Percentiles rank a stretch among this genome's conserved stretches.
These are phyloP conservation scores for Agaricus subrufescens DNA, from an alignment of 768 basidiomycete species.

Conservation along the genomic window DNA sequence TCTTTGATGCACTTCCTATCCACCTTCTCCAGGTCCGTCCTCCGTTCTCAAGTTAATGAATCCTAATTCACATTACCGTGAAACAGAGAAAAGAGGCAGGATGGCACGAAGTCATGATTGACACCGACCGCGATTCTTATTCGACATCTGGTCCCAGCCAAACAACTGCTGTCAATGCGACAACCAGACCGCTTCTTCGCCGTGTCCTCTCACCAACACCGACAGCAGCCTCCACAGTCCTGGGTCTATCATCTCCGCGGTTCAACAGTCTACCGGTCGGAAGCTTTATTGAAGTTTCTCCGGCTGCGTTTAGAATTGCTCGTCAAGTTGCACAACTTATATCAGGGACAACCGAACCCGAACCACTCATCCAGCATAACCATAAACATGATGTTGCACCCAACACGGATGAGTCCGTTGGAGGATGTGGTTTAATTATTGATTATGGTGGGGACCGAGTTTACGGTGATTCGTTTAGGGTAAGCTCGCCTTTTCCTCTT, in stretches of 20 bases:
- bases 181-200: slow-evolving; percentile 36
- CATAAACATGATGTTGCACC: slow-evolving; percentile 1
- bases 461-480: slow-evolving; percentile 76
- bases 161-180: slow-evolving; percentile 9
- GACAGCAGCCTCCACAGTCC: slow-evolving; percentile 43
- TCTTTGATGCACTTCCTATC: slow-evolving; percentile 95
- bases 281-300: slow-evolving; percentile 77
- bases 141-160: slow-evolving; percentile 14
- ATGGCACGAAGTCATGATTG: slow-evolving; percentile 85
- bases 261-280: slow-evolving; percentile 68
- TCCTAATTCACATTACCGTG: not conserved
- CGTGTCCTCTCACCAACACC: slow-evolving; percentile 63
- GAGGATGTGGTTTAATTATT: slow-evolving; percentile 71
- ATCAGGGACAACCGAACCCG: slow-evolving; percentile 10
- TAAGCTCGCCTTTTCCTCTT: slow-evolving; percentile 32
- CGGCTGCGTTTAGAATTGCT: slow-evolving; percentile 63
- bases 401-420: slow-evolving; percentile 15
- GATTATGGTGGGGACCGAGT: slow-evolving; percentile 83
- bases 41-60: not conserved
- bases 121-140: slow-evolving; percentile 27
- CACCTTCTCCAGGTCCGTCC: slow-evolving; percentile 75
- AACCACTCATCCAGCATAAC: slow-evolving; percentile 3
- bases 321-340: slow-evolving; percentile 65
- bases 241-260: slow-evolving; percentile 62
- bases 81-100: slow-evolving; percentile 71